Percentiles rank a stretch among this genome's conserved stretches.
phyloP scores from a whole-genome alignment of 2,329 filamentous ascomycete species.

The Aquanectria penicillioides region DNA sequence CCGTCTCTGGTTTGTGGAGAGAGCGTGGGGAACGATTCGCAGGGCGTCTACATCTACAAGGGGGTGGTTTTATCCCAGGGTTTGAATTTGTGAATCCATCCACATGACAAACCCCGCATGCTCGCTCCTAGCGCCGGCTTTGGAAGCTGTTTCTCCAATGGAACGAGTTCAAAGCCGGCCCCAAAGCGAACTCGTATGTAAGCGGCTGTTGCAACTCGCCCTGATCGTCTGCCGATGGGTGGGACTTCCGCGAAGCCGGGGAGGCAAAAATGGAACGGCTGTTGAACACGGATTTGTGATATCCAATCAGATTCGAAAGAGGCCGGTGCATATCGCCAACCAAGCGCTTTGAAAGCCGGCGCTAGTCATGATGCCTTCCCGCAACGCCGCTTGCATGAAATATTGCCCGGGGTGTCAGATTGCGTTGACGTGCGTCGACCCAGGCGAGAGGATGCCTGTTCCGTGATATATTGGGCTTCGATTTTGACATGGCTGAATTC shows the following conservation, averaged over 20 bases:
- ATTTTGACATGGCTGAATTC: not conserved
- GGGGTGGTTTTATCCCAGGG: no score
- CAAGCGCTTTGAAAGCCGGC: slow-evolving; percentile 13
- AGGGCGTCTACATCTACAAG: no score
- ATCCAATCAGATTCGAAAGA: not conserved
- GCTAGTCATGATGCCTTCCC: slow-evolving; percentile 4
- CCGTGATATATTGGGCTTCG: not conserved
- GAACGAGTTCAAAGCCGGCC: not conserved
- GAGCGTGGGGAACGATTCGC: no score
- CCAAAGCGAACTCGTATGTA: no score
- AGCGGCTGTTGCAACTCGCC: no score
- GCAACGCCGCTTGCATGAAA: not conserved
- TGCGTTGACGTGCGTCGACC: not conserved
- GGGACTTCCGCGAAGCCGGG: no score
- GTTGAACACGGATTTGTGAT: not conserved
- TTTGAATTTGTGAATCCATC: no score
- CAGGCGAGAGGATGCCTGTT: not conserved
- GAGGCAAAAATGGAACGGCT: not conserved
- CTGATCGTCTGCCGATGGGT: no score
- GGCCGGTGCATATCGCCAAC: slow-evolving; percentile 1
- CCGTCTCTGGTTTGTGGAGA: no score
- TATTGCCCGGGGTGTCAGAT: not conserved
- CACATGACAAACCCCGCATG: no score
- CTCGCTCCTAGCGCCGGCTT: not conserved
- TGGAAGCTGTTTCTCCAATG: not conserved